Evolutionary conservation across 129 eudicot species (phyloP).

Genomic region (Pseudognaphalium luteoalbum): DNA sequence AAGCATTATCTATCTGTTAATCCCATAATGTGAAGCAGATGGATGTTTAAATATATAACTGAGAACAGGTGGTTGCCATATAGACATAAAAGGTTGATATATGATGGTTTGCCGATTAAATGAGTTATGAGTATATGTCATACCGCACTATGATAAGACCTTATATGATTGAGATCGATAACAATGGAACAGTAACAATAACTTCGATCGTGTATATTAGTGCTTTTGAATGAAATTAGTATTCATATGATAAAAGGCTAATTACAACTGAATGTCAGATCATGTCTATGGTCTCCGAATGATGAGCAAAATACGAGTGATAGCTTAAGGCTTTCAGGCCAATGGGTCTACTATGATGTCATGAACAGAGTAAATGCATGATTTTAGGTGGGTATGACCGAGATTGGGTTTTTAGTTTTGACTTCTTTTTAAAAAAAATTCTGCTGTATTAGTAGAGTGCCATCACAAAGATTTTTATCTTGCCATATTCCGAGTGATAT

Average conservation of each 20-base stretch:
- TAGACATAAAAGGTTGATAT: not conserved
- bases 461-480: not conserved
- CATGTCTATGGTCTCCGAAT: not conserved
- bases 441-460: not conserved
- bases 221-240: no score
- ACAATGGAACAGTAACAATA: not conserved
- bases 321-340: not conserved
- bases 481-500: not conserved
- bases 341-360: not conserved
- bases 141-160: not conserved
- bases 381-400: not conserved
- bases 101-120: not conserved
- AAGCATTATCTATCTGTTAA: slow-evolving; percentile 12
- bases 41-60: no score
- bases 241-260: not conserved
- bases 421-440: not conserved
- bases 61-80: no score
- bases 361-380: not conserved
- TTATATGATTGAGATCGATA: not conserved
- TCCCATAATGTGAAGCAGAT: not conserved
- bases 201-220: no score
- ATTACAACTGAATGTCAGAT: not conserved
- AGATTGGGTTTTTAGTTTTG: not conserved
- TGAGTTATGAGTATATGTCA: not conserved
- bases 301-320: not conserved